phyloP scores from a whole-genome alignment of 345 rosid genomes.

The Eucalyptus brandiana region DNA sequence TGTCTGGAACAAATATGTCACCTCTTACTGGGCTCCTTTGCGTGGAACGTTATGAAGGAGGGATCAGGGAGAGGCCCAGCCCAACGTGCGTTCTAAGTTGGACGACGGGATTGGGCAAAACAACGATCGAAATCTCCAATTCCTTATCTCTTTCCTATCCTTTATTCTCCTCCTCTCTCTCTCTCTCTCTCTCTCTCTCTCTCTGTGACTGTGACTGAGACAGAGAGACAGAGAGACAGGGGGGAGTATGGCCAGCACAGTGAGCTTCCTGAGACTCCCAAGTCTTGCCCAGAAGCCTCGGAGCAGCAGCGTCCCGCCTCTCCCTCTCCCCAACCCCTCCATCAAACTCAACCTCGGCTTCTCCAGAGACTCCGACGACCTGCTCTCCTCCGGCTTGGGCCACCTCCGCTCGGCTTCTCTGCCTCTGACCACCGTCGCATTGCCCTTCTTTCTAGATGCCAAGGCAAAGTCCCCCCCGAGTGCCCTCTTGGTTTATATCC shows the following conservation, averaged over 20 bases:
- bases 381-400: conserved; percentile 6
- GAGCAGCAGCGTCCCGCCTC: neutral
- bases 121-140: neutral
- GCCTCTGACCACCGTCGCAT: conserved; percentile 39
- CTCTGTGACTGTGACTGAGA: neutral
- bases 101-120: neutral
- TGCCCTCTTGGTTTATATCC: neutral
- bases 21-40: neutral
- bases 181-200: neutral
- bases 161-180: neutral
- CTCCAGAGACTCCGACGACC: neutral
- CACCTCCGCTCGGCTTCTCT: conserved; percentile 34
- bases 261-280: conserved; percentile 36
- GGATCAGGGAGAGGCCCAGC: neutral
- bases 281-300: conserved; percentile 8
- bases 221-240: neutral
- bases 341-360: neutral
- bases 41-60: neutral
- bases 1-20: too few species aligned
- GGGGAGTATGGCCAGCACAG: conserved; percentile 60
- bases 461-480: conserved; percentile 21
- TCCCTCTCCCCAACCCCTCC: neutral
- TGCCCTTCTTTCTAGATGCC: conserved; percentile 53
- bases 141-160: neutral
- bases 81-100: neutral